Percentiles rank a stretch among this genome's conserved stretches.
phyloP scores from a whole-genome alignment of 2,329 filamentous ascomycete genomes.

The Penicillium nordicum region DNA sequence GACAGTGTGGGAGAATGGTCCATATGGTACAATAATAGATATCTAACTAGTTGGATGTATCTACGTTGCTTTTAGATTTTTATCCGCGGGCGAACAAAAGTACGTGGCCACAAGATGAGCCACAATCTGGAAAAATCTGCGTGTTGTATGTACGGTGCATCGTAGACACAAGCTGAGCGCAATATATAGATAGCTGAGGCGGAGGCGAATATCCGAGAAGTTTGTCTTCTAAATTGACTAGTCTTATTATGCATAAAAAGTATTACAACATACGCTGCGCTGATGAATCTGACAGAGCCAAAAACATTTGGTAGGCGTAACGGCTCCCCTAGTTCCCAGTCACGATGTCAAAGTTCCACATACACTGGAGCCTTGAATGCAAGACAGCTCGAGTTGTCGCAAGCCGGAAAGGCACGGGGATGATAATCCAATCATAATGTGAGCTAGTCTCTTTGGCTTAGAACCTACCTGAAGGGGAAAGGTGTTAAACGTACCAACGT shows the following conservation, averaged over 20 bases:
- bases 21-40: not conserved
- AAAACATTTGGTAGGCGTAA: not conserved
- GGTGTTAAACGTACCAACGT: not conserved
- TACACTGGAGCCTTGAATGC: not conserved
- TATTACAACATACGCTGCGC: not conserved
- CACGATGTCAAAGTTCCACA: not conserved
- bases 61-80: not conserved
- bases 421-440: not conserved
- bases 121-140: not conserved
- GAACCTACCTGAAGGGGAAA: slow-evolving; percentile 7
- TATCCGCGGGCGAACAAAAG: not conserved
- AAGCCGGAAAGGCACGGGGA: not conserved
- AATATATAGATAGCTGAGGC: not conserved
- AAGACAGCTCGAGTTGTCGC: not conserved
- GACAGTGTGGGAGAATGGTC: not conserved
- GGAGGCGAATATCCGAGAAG: not conserved
- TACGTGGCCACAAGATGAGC: slow-evolving; percentile 6
- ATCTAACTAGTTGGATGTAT: not conserved
- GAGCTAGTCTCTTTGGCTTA: not conserved
- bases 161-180: not conserved
- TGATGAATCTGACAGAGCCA: not conserved
- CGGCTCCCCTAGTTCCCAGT: slow-evolving; percentile 1
- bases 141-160: not conserved
- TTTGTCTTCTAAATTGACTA: not conserved
- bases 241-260: not conserved